These are phyloP conservation scores for Cytidiella melzeri DNA, from an alignment of 768 basidiomycete species.

Conservation along the genomic window DNA sequence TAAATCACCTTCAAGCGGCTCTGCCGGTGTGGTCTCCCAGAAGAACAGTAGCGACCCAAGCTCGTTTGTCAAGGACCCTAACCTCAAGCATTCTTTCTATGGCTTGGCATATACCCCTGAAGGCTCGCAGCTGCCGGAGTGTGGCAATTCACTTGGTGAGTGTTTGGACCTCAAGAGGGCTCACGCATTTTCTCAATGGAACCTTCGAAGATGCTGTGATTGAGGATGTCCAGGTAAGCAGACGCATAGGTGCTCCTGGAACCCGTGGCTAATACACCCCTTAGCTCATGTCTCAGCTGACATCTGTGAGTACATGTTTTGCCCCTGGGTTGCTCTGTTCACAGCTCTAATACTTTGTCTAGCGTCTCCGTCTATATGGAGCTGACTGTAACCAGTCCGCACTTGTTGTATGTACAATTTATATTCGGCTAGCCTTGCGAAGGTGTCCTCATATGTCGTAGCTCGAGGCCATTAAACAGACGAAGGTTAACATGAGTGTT, in stretches of 20 bases:
- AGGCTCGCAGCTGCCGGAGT: constrained; percentile 64
- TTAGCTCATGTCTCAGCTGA: constrained; percentile 83
- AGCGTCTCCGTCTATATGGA: constrained; percentile 78
- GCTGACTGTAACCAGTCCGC: constrained; percentile 82
- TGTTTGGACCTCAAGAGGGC: not conserved
- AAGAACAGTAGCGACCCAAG: constrained; percentile 66
- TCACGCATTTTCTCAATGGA: not conserved
- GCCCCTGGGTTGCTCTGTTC: not conserved
- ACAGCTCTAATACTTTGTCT: not conserved
- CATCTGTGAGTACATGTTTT: constrained; percentile 34
- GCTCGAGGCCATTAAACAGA: constrained; percentile 85
- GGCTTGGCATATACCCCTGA: constrained; percentile 84
- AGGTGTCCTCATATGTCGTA: constrained; percentile 17
- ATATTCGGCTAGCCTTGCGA: not conserved
- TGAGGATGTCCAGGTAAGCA: constrained; percentile 60
- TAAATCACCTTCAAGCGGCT: constrained; percentile 9
- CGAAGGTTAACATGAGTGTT: constrained; percentile 81
- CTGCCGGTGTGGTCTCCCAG: constrained; percentile 24
- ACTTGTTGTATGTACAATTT: constrained; percentile 46
- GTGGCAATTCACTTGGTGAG: constrained; percentile 46
- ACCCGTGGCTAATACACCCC: too few species aligned
- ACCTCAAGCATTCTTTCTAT: constrained; percentile 71
- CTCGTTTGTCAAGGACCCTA: constrained; percentile 63
- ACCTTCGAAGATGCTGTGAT: constrained; percentile 49
- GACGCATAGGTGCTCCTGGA: not conserved